Evolutionary conservation across 495 filamentous ascomycete species (phyloP).

Genomic region (Penicillium diatomitis): DNA sequence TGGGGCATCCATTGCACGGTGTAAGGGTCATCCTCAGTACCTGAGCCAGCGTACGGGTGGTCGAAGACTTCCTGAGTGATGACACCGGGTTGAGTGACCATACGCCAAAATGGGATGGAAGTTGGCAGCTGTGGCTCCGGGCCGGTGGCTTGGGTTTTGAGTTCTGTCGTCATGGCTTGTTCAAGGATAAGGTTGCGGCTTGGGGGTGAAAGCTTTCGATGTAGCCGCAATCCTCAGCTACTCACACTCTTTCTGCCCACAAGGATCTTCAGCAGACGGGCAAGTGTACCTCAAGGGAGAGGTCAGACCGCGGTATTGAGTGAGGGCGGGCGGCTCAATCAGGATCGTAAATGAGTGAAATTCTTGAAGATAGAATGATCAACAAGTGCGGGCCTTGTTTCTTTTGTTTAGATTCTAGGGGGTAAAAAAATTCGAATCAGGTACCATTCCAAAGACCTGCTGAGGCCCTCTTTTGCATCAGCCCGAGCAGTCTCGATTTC

Average conservation of each 20-base stretch:
- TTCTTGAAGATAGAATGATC: background rate
- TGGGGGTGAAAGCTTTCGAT: too few relatives aligned
- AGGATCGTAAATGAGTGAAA: background rate
- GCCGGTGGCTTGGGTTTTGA: slow-evolving; percentile 3
- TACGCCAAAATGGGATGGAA: slow-evolving; percentile 23
- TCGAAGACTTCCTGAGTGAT: slow-evolving; percentile 44
- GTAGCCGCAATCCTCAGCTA: too few relatives aligned
- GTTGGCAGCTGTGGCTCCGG: slow-evolving; percentile 3
- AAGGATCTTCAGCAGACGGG: too few relatives aligned
- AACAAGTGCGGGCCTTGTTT: background rate
- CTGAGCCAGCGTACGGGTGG: slow-evolving; percentile 49
- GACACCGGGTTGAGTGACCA: slow-evolving; percentile 35
- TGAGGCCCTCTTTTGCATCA: too few relatives aligned
- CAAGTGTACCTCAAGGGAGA: too few relatives aligned
- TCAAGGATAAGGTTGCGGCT: too few relatives aligned
- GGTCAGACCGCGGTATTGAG: too few relatives aligned
- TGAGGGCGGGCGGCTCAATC: too few relatives aligned
- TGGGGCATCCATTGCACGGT: slow-evolving; percentile 58
- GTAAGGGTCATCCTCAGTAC: slow-evolving; percentile 61
- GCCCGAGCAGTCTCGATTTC: too few relatives aligned
- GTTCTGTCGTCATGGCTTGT: slow-evolving; percentile 6
- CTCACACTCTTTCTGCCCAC: too few relatives aligned
- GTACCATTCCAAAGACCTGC: too few relatives aligned
- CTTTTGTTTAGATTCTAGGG: slow-evolving; percentile 1
- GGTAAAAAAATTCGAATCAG: too few relatives aligned